Conservation (phyloP, 345 rosid genomes). For the Pugionium cornutum region DNA sequence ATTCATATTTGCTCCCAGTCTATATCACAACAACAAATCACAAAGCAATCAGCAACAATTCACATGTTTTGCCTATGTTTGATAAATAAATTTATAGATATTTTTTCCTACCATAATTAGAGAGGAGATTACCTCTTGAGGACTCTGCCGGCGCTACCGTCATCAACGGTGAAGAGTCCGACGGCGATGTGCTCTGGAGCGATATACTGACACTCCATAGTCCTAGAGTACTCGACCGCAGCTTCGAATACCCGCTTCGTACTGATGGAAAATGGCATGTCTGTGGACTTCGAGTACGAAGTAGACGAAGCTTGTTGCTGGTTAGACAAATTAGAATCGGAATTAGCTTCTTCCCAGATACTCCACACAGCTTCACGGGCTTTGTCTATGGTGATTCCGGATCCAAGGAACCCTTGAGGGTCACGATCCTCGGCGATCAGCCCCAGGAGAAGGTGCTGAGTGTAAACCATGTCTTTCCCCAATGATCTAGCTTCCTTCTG, state of each 20-base stretch:
- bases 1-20: conserved; percentile 75
- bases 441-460: conserved; percentile 82
- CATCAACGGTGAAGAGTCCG: conserved; percentile 86
- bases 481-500: conserved; percentile 76
- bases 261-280: conserved; percentile 74
- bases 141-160: conserved; percentile 80
- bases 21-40: conserved; percentile 36
- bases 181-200: conserved; percentile 92
- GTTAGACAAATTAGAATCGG: conserved; percentile 22
- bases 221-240: conserved; percentile 91
- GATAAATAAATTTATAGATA: not conserved
- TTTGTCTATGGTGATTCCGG: conserved; percentile 60
- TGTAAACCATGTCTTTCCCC: conserved; percentile 81
- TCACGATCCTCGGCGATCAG: conserved; percentile 77
- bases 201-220: conserved; percentile 75
- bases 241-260: conserved; percentile 93
- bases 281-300: conserved; percentile 46
- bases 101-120: too few species aligned
- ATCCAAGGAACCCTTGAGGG: conserved; percentile 80
- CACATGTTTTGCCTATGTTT: not conserved
- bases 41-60: too few species aligned
- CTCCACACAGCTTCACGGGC: conserved; percentile 72
- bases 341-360: conserved; percentile 55
- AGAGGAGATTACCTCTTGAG: conserved; percentile 59
- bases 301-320: conserved; percentile 34